Percentiles rank a stretch among this genome's conserved stretches.
Conservation (phyloP, 441 rosid genomes). For the Erodium texanum region DNA sequence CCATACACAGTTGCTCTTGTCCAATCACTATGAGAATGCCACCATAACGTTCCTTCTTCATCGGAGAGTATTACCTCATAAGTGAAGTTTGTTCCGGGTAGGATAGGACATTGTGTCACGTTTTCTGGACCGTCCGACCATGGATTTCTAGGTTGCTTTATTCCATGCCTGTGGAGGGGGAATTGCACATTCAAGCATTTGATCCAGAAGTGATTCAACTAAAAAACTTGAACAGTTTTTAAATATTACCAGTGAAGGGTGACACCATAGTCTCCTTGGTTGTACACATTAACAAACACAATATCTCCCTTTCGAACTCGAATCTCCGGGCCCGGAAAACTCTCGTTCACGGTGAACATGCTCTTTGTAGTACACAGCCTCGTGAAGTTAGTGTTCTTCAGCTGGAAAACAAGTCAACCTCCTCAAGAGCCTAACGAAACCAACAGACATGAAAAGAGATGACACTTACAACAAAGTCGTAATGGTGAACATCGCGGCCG, state of each 20-base stretch:
- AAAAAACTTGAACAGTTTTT: background rate
- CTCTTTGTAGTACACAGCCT: conserved; percentile 39
- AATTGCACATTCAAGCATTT: background rate
- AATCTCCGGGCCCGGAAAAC: conserved; percentile 48
- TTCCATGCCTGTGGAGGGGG: conserved; percentile 33
- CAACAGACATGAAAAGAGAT: background rate
- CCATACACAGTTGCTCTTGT: too few relatives aligned
- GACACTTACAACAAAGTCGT: background rate
- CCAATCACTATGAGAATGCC: too few relatives aligned
- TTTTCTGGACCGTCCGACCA: conserved; percentile 24
- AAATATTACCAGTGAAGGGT: conserved; percentile 43
- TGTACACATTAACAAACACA: conserved; percentile 33
- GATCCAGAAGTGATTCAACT: background rate
- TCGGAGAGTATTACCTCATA: conserved; percentile 13
- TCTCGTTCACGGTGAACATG: conserved; percentile 47
- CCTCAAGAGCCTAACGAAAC: background rate
- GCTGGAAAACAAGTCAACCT: background rate
- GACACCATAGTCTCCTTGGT: conserved; percentile 31
- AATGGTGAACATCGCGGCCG: background rate
- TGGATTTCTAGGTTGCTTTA: conserved; percentile 22
- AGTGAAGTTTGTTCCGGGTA: conserved; percentile 16
- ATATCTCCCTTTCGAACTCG: conserved; percentile 40
- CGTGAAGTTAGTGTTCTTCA: conserved; percentile 14
- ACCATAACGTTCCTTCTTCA: conserved; percentile 30
- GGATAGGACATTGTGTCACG: conserved; percentile 21